Percentiles rank a stretch among this genome's conserved stretches.
Conservation (phyloP, 768 basidiomycete genomes). For the Leucosporidium creatinivorum region DNA sequence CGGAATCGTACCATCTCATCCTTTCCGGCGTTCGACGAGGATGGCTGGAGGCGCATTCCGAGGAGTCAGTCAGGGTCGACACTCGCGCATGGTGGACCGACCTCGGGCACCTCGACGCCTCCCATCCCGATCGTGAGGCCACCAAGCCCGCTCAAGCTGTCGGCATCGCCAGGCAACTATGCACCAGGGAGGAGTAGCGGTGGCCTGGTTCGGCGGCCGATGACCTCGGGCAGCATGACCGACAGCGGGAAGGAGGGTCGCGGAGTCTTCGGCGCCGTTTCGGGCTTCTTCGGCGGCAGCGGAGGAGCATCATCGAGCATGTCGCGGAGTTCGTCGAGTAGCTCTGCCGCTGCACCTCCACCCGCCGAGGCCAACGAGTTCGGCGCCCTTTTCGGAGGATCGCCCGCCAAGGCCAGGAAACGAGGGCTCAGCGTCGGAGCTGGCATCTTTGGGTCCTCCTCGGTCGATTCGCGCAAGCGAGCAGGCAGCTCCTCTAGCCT, state of each 20-base stretch:
- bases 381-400: constrained; percentile 21
- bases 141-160: no score
- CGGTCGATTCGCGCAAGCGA: not conserved
- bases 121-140: no score
- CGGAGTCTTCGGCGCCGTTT: constrained; percentile 8
- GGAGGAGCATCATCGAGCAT: not conserved
- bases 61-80: no score
- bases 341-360: no score
- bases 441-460: constrained; percentile 12
- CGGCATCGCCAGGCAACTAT: no score
- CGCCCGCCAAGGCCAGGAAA: constrained; percentile 12
- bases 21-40: no score
- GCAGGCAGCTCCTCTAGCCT: not conserved
- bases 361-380: constrained; percentile 21
- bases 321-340: not conserved
- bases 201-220: not conserved
- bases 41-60: no score
- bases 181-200: no score
- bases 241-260: not conserved
- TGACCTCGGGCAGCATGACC: not conserved
- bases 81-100: not conserved
- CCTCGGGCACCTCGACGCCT: constrained; percentile 1
- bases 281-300: not conserved
- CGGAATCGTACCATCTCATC: no score
- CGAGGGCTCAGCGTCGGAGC: constrained; percentile 29